Evolutionary conservation across 2,329 filamentous ascomycete genomes (phyloP), one percentile per base, ranked within the genome.

Genomic region (Xylariaceae sp.): DNA sequence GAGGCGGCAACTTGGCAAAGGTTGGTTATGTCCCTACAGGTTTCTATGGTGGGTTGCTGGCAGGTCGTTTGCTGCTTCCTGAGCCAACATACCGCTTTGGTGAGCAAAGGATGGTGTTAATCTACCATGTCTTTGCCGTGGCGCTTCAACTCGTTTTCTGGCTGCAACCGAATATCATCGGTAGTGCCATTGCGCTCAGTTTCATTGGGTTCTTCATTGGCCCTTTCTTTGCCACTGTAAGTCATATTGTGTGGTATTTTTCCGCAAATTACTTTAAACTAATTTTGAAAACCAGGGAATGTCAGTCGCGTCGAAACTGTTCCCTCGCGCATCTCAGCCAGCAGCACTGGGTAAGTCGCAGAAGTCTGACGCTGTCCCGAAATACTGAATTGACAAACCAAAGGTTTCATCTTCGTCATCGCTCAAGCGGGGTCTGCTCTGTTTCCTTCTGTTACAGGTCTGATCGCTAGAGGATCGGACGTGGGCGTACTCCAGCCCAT

Each of bases 91-190:
- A 82, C 60, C 70, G 80, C 1, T 75, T 76, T 15, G 83, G 83
- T 0, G 79, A 85, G 54, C 70, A 76, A 15, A 69, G 71, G 4
- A 83, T 85, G 78, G 62, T 83, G 0, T 67, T 82, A 1, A 39
- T 77, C 0, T 86, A 82, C 44, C 72, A 72, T 27, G 58, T 75
- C 2, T 50, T 82, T 0, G 75, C 76, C 46, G 66, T 84, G 0
- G 77, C 62, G 0, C 60, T 84, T 1, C 80, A 85, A 54, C 58
- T 85, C 7, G 65, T 83, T 0, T 84, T 84, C 44, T 85, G 82
- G 82, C 67, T 82, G 63, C 58, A 92, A 70, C 87, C 54, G 0
- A 77, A 83, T 38, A 89, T 91, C 64, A 44, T 75, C 14, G 71
- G 67, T 4, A 75, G 74, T 42, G 72, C 75, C 2, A 73, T 76